Evolutionary conservation across 495 filamentous ascomycete species (phyloP), one percentile per base, ranked within the genome.

Genomic region (Penicillium turbatum): DNA sequence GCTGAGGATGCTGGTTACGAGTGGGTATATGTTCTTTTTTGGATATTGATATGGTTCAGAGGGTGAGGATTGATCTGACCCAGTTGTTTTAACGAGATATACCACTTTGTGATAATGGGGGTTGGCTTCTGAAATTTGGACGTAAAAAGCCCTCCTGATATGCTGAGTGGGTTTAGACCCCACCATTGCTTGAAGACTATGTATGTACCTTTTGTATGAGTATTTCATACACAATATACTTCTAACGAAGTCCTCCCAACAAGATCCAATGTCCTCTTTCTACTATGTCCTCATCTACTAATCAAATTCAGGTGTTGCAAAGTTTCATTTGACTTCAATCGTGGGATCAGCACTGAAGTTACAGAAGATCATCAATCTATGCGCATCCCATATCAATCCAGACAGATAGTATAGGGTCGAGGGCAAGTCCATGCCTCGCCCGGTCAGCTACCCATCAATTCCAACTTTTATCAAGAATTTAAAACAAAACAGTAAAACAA

Each of bases 21-120:
- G 8, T 8, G 2, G 24, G 7, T 24, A 7, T 8, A 15, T 27
- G 7, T 0, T 26, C 10, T 12, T 41, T 16, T 2, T 6, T 15
- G 40, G 12, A 0, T 29, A 12, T 12, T 13, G 17, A 4, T n/a
- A 5, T 44, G n/a, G 4, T 30, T 30, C 29, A 6, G 11, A 8
- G 27, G 12, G 19, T 41, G 12, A 78, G 46, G 76, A 74, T 4
- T n/a, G 5, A 16, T n/a, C n/a, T 6, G 35, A 16, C 15, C 35
- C 6, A 16, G 35, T 15, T 6, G 5, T 6, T 37, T n/a, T 13
- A 6, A 16, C 32, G 13, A 2, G 11, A 35, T 35, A n/a, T 35
- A 13, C 5, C 12, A n/a, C n/a, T n/a, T n/a, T 1, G 11, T 13
- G 11, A 35, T n/a, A 35, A 35, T 35, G 11, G 11, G 11, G 21